Base-by-base conservation (phyloP, 2,329 filamentous ascomycete genomes). In the Coniochaeta sp. region DNA sequence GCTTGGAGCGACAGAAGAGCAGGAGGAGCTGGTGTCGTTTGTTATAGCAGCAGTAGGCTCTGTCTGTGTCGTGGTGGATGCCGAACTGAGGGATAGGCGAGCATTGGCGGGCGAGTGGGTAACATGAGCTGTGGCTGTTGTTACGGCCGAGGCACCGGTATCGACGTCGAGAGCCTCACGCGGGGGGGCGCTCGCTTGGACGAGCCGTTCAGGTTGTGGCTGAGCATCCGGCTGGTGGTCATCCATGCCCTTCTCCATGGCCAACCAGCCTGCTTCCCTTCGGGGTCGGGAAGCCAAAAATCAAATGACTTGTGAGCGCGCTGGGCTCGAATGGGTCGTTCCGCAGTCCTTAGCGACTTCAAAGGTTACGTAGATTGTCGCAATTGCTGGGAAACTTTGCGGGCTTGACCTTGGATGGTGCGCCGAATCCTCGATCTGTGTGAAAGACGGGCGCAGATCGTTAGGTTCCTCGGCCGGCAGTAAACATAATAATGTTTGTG, bases 1-100 rank as follows among this genome's bases (percentile, higher is more conserved):
- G 17, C 65, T 66, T 19, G 67, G 65, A 22, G 55, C 42, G n/a
- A 55, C 22, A 3, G 26, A 30, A 26, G 38, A 56, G n/a, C 40
- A 52, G 16, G 58, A 61, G 34, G 55, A 30, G 50, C 56, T 52
- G 24, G 30, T 52, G 47, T 52, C 47, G 47, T 52, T 28, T 4
- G 22, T 16, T 4, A 24, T 14, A 28, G 22, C 4, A 7, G 24
- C 14, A 17, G 47, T 55, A 16, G 55, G 58, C 22, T 62, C 62
- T 4, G 40, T 38, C 1, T 58, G 57, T 24, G 61, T 60, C 26
- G 61, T 52, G 9, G 24, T 16, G n/a, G 47, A 26, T 16, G 12
- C 30, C 12, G 24, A 24, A 52, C 26, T 52, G 47, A 26, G 42
- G 3, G 22, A 12, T 16, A 26, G 42, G 14, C 3, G 10, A 14